phyloP scores from a whole-genome alignment of 352 stramenopile species.

The Phytophthora pseudosyringae region DNA sequence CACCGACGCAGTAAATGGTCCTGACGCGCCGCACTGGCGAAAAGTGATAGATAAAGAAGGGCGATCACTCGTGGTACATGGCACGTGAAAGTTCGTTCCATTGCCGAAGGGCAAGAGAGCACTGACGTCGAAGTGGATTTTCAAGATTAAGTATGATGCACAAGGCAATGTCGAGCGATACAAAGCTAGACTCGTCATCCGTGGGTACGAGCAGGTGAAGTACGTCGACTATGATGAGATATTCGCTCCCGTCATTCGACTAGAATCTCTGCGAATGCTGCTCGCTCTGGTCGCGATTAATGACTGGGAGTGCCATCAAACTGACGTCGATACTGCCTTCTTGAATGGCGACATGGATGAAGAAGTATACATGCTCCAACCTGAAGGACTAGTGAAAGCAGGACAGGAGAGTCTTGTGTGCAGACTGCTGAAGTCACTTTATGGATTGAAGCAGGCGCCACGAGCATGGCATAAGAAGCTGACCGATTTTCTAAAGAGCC shows the following conservation, averaged over 20 bases:
- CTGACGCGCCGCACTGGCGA: slow-evolving; percentile 9
- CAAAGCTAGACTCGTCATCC: no score
- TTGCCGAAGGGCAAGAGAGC: slow-evolving; percentile 15
- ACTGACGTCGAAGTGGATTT: slow-evolving; percentile 23
- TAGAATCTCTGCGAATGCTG: slow-evolving; percentile 20
- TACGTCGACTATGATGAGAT: slow-evolving; percentile 16
- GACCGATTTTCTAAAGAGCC: slow-evolving; percentile 11
- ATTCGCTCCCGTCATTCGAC: slow-evolving; percentile 17
- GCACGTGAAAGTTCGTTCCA: slow-evolving; percentile 2
- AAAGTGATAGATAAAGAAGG: slow-evolving; percentile 22
- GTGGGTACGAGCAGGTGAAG: no score
- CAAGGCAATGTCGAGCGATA: not conserved
- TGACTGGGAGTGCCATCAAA: slow-evolving; percentile 28
- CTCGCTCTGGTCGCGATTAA: slow-evolving; percentile 6
- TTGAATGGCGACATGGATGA: slow-evolving; percentile 18
- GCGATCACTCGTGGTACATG: slow-evolving; percentile 7
- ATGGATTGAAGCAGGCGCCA: slow-evolving; percentile 20
- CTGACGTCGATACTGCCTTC: slow-evolving; percentile 21
- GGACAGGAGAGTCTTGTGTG: slow-evolving; percentile 9
- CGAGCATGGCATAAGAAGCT: slow-evolving; percentile 22
- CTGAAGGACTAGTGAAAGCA: slow-evolving; percentile 4
- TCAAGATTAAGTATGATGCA: slow-evolving; percentile 20
- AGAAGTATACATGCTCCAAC: slow-evolving; percentile 24
- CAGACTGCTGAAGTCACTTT: slow-evolving; percentile 2
- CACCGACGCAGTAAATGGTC: not conserved